Evolutionary conservation across 1,139 yeast genomes (phyloP), one percentile per base, ranked within the genome.

Genomic region (Debaryomyces coudertii): DNA sequence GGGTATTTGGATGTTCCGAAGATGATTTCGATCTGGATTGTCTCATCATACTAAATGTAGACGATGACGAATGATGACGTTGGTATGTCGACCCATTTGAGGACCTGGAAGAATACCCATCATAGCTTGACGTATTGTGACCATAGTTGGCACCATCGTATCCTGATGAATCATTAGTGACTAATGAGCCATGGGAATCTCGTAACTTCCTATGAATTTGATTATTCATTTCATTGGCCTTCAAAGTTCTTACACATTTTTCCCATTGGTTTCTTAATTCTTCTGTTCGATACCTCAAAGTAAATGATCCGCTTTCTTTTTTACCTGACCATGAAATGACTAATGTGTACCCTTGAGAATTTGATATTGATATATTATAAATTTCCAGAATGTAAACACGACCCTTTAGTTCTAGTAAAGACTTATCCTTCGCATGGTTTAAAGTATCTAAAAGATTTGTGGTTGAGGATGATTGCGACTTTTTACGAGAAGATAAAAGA

Each of bases 271-370:
- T 77, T 53, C 90, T 71, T 7, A 77, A 71, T 60, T 87, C 95
- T 55, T 86, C 93, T 33, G 83, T 82, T 55, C 82, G 78, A 63
- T 85, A 87, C 49, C 83, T 76, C 57, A 87, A 73, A 22, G 86
- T 76, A 55, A 87, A 87, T 18, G 87, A 82, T 2, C 93, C 93
- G 43, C 85, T 82, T 54, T 87, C 95, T 58, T 83, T 85, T 49
- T 82, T 76, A 1, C 93, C 90, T 23, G 84, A 81, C 93, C 93
- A 87, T n/a, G 88, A 79, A 8, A 87, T 79, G 38, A 85, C 79
- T 55, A 86, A 68, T 7, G 82, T 78, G 58, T 84, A 81, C 2
- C 83, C 83, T 23, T 62, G 53, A 41, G 52, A 58, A 48, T 66
- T 66, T 4, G 73, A 65, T 7, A 73, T 60, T 1, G 71, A 70